Base-by-base conservation (phyloP, 2,329 filamentous ascomycete genomes). In the Sclerotinia borealis region DNA sequence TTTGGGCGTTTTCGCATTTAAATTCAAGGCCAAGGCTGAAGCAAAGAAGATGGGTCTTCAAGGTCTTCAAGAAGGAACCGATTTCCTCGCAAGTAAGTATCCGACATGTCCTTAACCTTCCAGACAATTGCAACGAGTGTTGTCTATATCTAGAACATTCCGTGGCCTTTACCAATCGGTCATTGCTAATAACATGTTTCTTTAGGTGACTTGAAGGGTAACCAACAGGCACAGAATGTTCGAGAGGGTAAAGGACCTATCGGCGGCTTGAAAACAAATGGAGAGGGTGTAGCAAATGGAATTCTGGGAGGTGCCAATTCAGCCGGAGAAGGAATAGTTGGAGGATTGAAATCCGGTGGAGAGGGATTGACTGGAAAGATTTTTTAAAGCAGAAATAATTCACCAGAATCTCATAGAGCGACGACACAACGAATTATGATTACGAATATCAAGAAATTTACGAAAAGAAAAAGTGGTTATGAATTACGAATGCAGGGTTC, bases 1-100 rank as follows among this genome's bases (percentile, higher is more conserved):
- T 64, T 60, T 78, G 50, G 75, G 73, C 1, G 70, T 76, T 29
- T 73, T 73, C 60, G 65, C 77, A 58, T 76, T 78, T 70, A 77
- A 78, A 69, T 75, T 76, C 37, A 75, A 79, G 69, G 77, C 75
- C 0, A 72, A 76, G 67, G 76, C 76, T 9, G 76, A 79, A 67
- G 72, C 74, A 47, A 76, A 78, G 68, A 75, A 75, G 61, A 67
- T 77, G 66, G 69, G 77, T 66, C 74, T 75, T 10, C 66, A 77
- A 66, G 77, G 77, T 1, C 50, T 76, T 67, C 74, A 76, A 64
- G 75, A 76, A 55, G 77, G 76, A 22, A 66, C 77, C 63, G 76
- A 77, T 66, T 78, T 77, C 64, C 52, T 75, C 4, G 73, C 72
- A 61, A 71, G 76, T 77, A 63, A 70, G 72, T 69, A 9, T 37